Percentiles rank a stretch among this genome's conserved stretches.
Conservation (phyloP, 2,329 filamentous ascomycete genomes). For the Xylariaceae sp. region DNA sequence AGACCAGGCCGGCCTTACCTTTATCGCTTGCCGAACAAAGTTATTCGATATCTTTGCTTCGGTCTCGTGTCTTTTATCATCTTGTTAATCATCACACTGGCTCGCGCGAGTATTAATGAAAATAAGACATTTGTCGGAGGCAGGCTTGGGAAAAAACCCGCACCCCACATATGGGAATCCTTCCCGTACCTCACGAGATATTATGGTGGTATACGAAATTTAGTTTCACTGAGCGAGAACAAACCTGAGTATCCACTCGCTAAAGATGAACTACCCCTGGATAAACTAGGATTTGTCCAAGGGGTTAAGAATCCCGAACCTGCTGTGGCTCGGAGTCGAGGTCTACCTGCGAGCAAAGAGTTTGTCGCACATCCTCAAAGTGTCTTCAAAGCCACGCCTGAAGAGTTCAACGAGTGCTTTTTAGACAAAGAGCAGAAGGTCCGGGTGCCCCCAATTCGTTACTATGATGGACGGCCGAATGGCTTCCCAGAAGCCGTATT, state of each 20-base stretch:
- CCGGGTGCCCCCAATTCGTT: constrained; percentile 72
- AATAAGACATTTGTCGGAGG: constrained; percentile 68
- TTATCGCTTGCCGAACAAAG: constrained; percentile 73
- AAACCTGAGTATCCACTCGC: constrained; percentile 80
- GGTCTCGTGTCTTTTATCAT: constrained; percentile 72
- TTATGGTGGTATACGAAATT: constrained; percentile 81
- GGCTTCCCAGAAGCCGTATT: constrained; percentile 86
- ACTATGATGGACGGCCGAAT: constrained; percentile 77
- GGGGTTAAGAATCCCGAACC: constrained; percentile 40
- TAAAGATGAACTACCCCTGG: constrained; percentile 62
- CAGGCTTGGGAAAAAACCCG: constrained; percentile 49
- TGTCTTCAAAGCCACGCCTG: constrained; percentile 46
- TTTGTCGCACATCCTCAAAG: constrained; percentile 56
- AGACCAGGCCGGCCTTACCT: constrained; percentile 47
- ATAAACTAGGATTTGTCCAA: constrained; percentile 47
- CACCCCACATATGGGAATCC: constrained; percentile 79
- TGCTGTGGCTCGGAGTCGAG: constrained; percentile 30
- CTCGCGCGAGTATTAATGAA: constrained; percentile 75
- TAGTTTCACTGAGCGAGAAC: constrained; percentile 72
- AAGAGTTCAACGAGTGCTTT: constrained; percentile 76
- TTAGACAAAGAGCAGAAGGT: constrained; percentile 72
- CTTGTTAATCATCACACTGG: constrained; percentile 77
- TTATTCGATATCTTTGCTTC: constrained; percentile 80
- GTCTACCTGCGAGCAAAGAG: constrained; percentile 55
- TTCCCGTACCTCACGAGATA: constrained; percentile 89